Base-by-base conservation (phyloP, 106 monocot genomes). In the Dendrobium huoshanense region DNA sequence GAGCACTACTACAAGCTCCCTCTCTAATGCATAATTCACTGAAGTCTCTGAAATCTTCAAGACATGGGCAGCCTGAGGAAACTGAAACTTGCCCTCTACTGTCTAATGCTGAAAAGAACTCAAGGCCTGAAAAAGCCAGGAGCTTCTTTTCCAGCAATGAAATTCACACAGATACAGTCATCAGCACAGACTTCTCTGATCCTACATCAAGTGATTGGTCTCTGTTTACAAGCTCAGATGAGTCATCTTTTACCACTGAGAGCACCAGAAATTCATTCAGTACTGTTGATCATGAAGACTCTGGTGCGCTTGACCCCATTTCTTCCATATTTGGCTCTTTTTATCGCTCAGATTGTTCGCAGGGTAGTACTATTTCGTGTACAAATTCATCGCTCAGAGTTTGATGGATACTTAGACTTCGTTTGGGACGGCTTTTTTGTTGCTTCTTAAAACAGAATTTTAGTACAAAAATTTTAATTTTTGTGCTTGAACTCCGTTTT, bases 151-250 rank as follows among this genome's bases (percentile, higher is more conserved):
- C 49, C 18, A 55, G n/a, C 24, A 65, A 58, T 16, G 79, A 75
- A 85, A 41, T 44, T 25, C 81, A 47, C 79, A 20, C 43, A 37
- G 88, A 87, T 31, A 73, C 84, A 27, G 13, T 55, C 5, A 73
- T 55, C 5, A 73, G 77, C 77, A 61, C 72, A 31, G 96, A 97
- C 75, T 92, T 89, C 82, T 97, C 92, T 5, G 96, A 97, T 81
- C 88, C 88, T n/a, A 49, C 90, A 24, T 94, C 92, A 24, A 97
- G 97, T 45, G 94, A 97, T 77, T 92, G 92, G 92, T 92, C 94
- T 67, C 86, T 94, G 44, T 97, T 97, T 73, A 97, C 97, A 29
- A 97, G 94, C 83, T 97, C 97, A 16, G 97, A 97, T 43, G 97
- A 97, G 25, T 88, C 97, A 51, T 97, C 97, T 25, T 97, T 97